Base-by-base conservation (phyloP, 768 basidiomycete species). In the Mycena amicta region DNA sequence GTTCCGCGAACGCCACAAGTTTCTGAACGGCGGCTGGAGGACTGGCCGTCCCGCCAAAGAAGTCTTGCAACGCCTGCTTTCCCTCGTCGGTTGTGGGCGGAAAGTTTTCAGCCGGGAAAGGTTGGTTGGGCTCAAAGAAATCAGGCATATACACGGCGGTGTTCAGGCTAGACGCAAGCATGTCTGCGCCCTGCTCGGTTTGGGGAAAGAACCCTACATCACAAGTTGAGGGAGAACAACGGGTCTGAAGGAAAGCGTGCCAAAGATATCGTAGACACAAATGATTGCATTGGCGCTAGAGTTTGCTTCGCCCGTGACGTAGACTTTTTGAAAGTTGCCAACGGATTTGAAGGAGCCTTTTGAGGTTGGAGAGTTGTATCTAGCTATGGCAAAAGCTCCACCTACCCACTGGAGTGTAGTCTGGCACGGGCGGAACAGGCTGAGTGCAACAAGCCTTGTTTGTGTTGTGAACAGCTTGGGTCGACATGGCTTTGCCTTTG, bases 221-320 rank as follows among this genome's bases (percentile, higher is more conserved):
- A n/a, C n/a, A n/a, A n/a, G n/a, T n/a, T n/a, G n/a, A n/a, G n/a
- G n/a, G n/a, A n/a, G n/a, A n/a, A n/a, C n/a, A n/a, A n/a, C n/a
- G n/a, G n/a, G n/a, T n/a, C n/a, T n/a, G n/a, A n/a, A n/a, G 47
- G 37, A 18, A 28, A 30, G 5, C 23, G 28, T 31, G 31, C 86
- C 86, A 65, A 89, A 87, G 63, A 87, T 86, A 67, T 88, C 85
- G 64, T 77, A 88, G 50, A 85, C 79, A 60, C 78, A 81, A 51
- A 87, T 75, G 37, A 87, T 71, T 16, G 83, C 83, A 57, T 77
- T 79, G 29, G 28, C 5, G 49, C 6, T 20, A n/a, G 79, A 72
- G 52, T 78, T 78, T 18, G 67, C 70, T 53, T 74, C 73, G 12
- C 85, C 84, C 11, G 80, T 79, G 16, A 82, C 72, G 67, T 83